Conservation (phyloP, 2,329 filamentous ascomycete species). For the Paecilomyces dactylethromorphus region DNA sequence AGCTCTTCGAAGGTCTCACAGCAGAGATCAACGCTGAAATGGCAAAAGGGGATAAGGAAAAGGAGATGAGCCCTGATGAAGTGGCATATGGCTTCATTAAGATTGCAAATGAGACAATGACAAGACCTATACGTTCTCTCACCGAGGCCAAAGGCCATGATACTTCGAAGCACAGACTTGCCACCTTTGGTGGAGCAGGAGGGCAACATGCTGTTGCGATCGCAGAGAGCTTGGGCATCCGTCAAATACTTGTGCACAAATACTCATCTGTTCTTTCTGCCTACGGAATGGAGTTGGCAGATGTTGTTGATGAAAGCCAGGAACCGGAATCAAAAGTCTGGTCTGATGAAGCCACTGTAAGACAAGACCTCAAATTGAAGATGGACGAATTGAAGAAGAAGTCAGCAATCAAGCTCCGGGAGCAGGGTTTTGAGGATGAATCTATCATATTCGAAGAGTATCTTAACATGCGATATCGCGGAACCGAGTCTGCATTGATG, state of each 20-base stretch:
- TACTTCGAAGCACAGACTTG: conserved; percentile 75
- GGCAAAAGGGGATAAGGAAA: conserved; percentile 42
- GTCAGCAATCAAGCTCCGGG: conserved; percentile 58
- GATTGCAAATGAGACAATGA: conserved; percentile 89
- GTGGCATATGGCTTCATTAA: conserved; percentile 85
- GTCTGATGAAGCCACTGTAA: conserved; percentile 51
- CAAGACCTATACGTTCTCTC: conserved; percentile 31
- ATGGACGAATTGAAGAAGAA: conserved; percentile 75
- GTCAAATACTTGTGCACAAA: conserved; percentile 73
- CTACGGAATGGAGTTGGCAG: conserved; percentile 85
- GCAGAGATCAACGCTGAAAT: conserved; percentile 72
- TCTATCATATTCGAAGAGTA: conserved; percentile 85
- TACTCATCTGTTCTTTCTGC: conserved; percentile 87
- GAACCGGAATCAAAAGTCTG: conserved; percentile 58
- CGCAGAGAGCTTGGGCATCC: conserved; percentile 72
- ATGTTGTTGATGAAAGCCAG: conserved; percentile 81
- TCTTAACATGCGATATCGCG: conserved; percentile 86
- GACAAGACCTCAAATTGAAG: conserved; percentile 61
- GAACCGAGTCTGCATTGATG: conserved; percentile 89
- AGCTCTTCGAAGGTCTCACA: conserved; percentile 68
- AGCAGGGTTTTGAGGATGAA: conserved; percentile 70
- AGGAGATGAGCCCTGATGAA: conserved; percentile 67
- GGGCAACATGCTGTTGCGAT: conserved; percentile 92
- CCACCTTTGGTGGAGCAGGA: conserved; percentile 82
- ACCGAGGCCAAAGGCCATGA: conserved; percentile 79